A percentile compares a stretch with the other conserved stretches of the same genome.
phyloP scores from a whole-genome alignment of 2,329 filamentous ascomycete genomes.

The Furcasterigmium sp. region DNA sequence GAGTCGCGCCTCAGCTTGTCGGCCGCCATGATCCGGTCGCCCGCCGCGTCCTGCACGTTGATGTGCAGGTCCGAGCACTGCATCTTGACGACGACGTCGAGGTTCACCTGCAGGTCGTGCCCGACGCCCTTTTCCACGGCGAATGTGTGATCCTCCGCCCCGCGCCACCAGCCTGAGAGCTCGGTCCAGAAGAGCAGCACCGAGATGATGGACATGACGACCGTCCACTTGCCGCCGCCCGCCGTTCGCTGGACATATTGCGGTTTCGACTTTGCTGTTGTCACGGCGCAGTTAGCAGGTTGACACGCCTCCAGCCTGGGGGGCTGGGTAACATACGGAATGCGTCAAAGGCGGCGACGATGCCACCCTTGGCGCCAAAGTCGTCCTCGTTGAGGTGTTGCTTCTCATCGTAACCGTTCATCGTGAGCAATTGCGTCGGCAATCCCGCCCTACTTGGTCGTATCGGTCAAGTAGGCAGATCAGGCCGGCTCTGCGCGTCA shows the following conservation, averaged over 20 bases:
- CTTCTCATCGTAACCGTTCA: conserved; percentile 75
- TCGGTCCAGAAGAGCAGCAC: conserved; percentile 73
- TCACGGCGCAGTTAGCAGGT: conserved; percentile 13
- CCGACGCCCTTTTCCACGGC: conserved; percentile 88
- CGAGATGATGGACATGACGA: conserved; percentile 72
- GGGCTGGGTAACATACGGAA: conserved; percentile 65
- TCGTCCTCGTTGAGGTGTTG: conserved; percentile 66
- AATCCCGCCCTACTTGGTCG: too few species aligned
- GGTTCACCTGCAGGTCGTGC: conserved; percentile 85
- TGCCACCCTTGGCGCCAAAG: conserved; percentile 68
- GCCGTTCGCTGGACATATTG: conserved; percentile 83
- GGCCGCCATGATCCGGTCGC: conserved; percentile 84
- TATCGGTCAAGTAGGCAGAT: background rate
- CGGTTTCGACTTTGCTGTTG: conserved; percentile 85
- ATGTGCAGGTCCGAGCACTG: conserved; percentile 81
- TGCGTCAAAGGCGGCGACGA: conserved; percentile 88
- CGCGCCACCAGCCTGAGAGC: conserved; percentile 75
- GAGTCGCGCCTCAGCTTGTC: conserved; percentile 67
- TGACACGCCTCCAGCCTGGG: background rate
- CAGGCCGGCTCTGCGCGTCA: too few species aligned
- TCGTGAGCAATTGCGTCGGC: conserved; percentile 27
- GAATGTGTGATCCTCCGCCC: conserved; percentile 82
- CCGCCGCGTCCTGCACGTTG: conserved; percentile 93
- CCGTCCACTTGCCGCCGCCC: conserved; percentile 89
- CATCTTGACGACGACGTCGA: conserved; percentile 92